Evolutionary conservation across 768 basidiomycete genomes (phyloP), one percentile per base, ranked within the genome.

Genomic region (Mycena epipterygia): DNA sequence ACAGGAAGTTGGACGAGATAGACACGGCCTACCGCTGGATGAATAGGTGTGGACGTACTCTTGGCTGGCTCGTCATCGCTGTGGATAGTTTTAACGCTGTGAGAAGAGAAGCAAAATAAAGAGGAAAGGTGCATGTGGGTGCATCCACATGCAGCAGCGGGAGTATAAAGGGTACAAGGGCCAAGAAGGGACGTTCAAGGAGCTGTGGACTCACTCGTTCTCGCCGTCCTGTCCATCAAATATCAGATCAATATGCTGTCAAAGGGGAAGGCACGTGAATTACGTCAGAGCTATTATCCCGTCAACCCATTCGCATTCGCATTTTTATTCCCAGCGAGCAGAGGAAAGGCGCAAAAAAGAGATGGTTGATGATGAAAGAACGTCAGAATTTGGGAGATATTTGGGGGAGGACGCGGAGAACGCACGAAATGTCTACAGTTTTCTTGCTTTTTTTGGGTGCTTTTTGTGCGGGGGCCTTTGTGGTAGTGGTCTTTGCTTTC

Each of bases 81-180:
- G 81, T 84, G 81, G 74, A 81, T 76, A 80, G 82, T 80, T 79
- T 84, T 83, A 72, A 82, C 67, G 76, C 82, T 79, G 82, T 88
- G 84, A 87, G 90, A 88, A 80, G 84, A 84, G 78, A 89, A 93
- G 80, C 91, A 92, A 78, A 91, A 79, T 44, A 92, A 79, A 73
- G 87, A 88, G 75, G 84, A 86, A 78, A 91, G 81, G 80, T 78
- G 85, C 92, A 93, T 93, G 87, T 77, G 80, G 73, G 78, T 69
- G 79, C 79, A 82, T 81, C 75, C 82, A 83, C 79, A 72, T 77
- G 77, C 62, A 65, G 71, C 48, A 51, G 57, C 21, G 25, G 33
- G 66, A 64, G 37, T 71, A 72, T 67, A 66, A 65, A 62, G 61
- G 55, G 63, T 57, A 57, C 59, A 72, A 56, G 57, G 21, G 32